These are phyloP conservation scores for Xylaria sp. DNA, from an alignment of 2,329 filamentous ascomycete genomes.

Conservation along the genomic window DNA sequence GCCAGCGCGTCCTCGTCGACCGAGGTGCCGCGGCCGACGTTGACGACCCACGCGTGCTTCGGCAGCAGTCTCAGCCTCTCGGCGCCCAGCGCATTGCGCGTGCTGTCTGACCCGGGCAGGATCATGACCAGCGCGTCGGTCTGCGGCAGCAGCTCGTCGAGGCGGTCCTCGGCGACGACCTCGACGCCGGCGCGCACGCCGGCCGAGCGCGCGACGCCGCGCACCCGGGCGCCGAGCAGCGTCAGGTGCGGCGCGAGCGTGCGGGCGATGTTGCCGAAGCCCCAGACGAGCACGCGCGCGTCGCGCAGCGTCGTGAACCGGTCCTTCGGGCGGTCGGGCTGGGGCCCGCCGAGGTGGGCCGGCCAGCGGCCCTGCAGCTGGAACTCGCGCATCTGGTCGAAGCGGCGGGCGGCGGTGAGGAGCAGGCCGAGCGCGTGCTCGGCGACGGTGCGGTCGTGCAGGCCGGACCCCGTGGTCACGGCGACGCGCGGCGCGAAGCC, in stretches of 20 bases:
- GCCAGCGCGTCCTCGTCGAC: slow-evolving; percentile 54
- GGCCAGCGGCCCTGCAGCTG: slow-evolving; percentile 62
- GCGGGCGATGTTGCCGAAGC: slow-evolving; percentile 69
- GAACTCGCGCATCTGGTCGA: slow-evolving; percentile 65
- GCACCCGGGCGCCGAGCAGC: slow-evolving; percentile 59
- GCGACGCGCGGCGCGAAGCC: slow-evolving; percentile 55
- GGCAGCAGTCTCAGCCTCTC: slow-evolving; percentile 57
- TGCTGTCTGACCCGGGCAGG: slow-evolving; percentile 60
- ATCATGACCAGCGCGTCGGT: slow-evolving; percentile 72
- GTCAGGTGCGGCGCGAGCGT: slow-evolving; percentile 57
- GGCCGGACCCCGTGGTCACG: slow-evolving; percentile 64
- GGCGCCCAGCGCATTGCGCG: slow-evolving; percentile 56
- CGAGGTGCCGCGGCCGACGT: slow-evolving; percentile 53
- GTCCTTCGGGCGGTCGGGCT: slow-evolving; percentile 59
- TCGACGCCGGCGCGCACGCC: slow-evolving; percentile 63
- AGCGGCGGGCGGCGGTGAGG: slow-evolving; percentile 57
- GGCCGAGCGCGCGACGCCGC: slow-evolving; percentile 57
- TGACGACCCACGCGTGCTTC: slow-evolving; percentile 59
- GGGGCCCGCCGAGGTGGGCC: slow-evolving; percentile 61
- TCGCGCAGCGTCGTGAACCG: slow-evolving; percentile 63
- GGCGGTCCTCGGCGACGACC: slow-evolving; percentile 57
- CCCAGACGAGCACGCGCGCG: slow-evolving; percentile 63
- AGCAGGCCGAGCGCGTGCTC: slow-evolving; percentile 65
- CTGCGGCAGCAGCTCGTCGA: slow-evolving; percentile 55
- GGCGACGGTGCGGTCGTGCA: slow-evolving; percentile 67